These are phyloP conservation scores for Ceratobasidium sp. DNA, from an alignment of 1,284 basidiomycete species.

Conservation along the genomic window DNA sequence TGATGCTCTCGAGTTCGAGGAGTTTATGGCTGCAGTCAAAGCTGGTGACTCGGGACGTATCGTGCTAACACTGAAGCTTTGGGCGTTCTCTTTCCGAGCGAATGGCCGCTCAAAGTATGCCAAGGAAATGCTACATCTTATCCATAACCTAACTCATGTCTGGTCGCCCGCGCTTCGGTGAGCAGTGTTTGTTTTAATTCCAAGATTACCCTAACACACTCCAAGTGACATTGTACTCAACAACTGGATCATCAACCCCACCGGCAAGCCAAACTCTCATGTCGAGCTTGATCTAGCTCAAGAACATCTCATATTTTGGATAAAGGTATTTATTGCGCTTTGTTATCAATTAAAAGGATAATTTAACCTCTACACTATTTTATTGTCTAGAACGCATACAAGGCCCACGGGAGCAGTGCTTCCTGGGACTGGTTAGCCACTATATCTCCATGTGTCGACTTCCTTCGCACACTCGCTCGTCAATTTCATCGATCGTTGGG, in stretches of 20 bases:
- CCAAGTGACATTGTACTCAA: constrained; percentile 55
- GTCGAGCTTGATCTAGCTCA: constrained; percentile 58
- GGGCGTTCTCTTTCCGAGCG: constrained; percentile 54
- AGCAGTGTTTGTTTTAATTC: background rate
- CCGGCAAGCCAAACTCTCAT: constrained; percentile 54
- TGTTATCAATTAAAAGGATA: background rate
- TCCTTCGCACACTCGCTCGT: constrained; percentile 54
- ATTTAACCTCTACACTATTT: background rate
- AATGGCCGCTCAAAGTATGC: constrained; percentile 58
- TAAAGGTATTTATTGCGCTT: constrained; percentile 51
- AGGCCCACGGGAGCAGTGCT: constrained; percentile 55
- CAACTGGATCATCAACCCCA: constrained; percentile 59
- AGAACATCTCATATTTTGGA: constrained; percentile 60
- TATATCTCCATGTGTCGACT: constrained; percentile 56
- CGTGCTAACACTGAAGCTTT: constrained; percentile 55
- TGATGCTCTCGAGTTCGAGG: constrained; percentile 55
- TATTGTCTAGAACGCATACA: constrained; percentile 51
- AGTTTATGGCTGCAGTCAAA: constrained; percentile 57
- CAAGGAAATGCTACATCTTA: constrained; percentile 57
- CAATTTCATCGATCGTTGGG: constrained; percentile 54
- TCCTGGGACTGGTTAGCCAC: constrained; percentile 59
- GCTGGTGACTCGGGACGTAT: constrained; percentile 56
- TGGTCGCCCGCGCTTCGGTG: constrained; percentile 56
- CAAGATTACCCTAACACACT: background rate
- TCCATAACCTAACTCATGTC: constrained; percentile 58